Base-by-base conservation (phyloP, 305 asterid genomes). In the Fraxinus paxiana region DNA sequence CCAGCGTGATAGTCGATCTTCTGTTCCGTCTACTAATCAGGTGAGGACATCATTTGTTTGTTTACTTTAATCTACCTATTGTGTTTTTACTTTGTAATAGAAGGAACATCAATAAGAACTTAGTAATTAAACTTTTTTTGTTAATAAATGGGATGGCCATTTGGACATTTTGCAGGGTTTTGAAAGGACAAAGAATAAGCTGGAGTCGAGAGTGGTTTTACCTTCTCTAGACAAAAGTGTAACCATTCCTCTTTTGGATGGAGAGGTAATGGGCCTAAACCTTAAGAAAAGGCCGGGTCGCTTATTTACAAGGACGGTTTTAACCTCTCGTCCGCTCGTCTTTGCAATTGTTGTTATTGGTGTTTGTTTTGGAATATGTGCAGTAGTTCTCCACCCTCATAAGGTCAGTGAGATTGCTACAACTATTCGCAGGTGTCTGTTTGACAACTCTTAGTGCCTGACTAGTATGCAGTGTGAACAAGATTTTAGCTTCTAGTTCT, bases 361-460 rank as follows among this genome's bases (percentile, higher is more conserved):
- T 35, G 82, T 94, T 41, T 94, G 98, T 78, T 87, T 89, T 12
- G 97, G 96, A 77, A 80, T 93, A 10, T 94, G 97, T 48, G 89
- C 88, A 2, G 88, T 88, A 22, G 41, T 90, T 65, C 82, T 94
- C 86, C 98, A 94, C 83, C 98, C 94, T 9, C 89, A 80, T 31
- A 83, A 84, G 86, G 92, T 85, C 51, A 80, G 84, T 31, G 91
- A 83, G 85, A 75, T 94, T 1, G 90, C 97, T 56, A 88, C 89
- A 8, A 90, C 97, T 61, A 89, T 94, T 10, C 87, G 91, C 48
- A 87, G 92, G 82, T 93, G 97, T 85, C 84, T 89, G 87, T 84
- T 89, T 13, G 91, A 85, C 77, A 83, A 79, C 71, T 85, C 86
- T 38, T 86, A 87, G 83, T 6, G 63, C 17, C 61, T 17, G 34